Evolutionary conservation across 495 filamentous ascomycete genomes (phyloP).

Genomic region (Podospora pseudoanserina): DNA sequence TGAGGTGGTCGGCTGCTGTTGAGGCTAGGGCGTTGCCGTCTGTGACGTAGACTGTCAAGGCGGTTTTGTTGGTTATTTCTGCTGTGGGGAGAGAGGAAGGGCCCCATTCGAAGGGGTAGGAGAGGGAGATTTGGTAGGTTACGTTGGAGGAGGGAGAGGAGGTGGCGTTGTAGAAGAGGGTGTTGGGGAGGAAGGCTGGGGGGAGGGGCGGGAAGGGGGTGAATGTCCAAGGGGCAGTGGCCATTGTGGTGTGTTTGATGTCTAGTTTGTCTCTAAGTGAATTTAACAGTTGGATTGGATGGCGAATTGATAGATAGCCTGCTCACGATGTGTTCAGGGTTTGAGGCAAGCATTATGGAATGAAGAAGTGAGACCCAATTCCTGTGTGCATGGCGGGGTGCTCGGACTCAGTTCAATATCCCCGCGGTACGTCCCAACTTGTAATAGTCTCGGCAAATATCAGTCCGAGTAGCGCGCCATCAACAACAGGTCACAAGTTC

Average conservation of each 20-base stretch:
- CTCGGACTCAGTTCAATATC: too few relatives aligned
- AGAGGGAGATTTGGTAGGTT: constrained; percentile 21
- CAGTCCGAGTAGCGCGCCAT: not conserved
- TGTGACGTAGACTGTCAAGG: constrained; percentile 15
- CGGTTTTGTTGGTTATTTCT: constrained; percentile 8
- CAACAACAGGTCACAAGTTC: not conserved
- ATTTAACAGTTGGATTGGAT: not conserved
- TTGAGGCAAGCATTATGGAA: not conserved
- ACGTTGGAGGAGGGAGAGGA: constrained; percentile 9
- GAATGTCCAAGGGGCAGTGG: constrained; percentile 12
- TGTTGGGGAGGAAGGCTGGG: constrained; percentile 14
- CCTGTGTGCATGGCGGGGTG: not conserved
- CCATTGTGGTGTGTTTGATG: constrained; percentile 11
- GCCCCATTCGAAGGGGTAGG: constrained; percentile 19
- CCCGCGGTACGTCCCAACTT: not conserved
- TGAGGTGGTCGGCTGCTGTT: constrained; percentile 20
- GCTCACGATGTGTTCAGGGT: not conserved
- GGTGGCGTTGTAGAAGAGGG: constrained; percentile 18
- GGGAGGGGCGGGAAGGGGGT: constrained; percentile 14
- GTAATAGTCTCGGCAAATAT: not conserved
- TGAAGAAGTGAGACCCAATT: not conserved
- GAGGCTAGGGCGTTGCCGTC: constrained; percentile 25
- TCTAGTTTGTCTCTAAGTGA: not conserved
- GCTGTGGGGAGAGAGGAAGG: not conserved
- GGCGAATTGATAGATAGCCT: not conserved